These are phyloP conservation scores for Ogataea corticis DNA, from an alignment of 805 yeast species.

Conservation along the genomic window DNA sequence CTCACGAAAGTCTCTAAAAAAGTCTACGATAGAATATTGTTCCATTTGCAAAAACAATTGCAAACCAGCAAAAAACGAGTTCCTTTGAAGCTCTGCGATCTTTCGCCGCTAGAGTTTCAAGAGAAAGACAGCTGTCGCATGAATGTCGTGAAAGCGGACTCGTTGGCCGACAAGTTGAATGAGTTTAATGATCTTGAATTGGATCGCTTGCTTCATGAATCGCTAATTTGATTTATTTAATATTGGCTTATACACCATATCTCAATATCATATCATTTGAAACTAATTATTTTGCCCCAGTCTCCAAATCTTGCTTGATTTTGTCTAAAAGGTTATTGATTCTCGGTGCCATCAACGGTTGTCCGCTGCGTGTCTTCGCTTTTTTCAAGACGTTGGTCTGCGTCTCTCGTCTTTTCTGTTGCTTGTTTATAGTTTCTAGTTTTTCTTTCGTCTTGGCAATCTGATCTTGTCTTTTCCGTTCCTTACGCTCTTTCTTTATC, in stretches of 20 bases:
- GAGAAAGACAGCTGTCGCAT: not conserved
- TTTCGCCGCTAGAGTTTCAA: slow-evolving; percentile 10
- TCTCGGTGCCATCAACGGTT: slow-evolving; percentile 89
- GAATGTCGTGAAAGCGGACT: slow-evolving; percentile 19
- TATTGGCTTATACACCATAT: not conserved
- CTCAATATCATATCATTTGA: not conserved
- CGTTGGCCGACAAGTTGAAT: slow-evolving; percentile 14
- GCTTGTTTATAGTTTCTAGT: slow-evolving; percentile 34
- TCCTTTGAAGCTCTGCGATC: slow-evolving; percentile 10
- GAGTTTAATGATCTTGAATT: slow-evolving; percentile 14
- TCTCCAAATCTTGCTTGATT: slow-evolving; percentile 50
- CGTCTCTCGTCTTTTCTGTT: slow-evolving; percentile 44
- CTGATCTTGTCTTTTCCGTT: slow-evolving; percentile 40
- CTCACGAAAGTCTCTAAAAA: slow-evolving; percentile 16
- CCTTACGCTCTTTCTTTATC: slow-evolving; percentile 47
- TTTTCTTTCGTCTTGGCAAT: slow-evolving; percentile 40
- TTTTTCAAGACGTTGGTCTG: slow-evolving; percentile 45
- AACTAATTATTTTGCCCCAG: not conserved
- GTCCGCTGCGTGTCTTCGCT: slow-evolving; percentile 69
- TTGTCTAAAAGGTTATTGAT: slow-evolving; percentile 76
- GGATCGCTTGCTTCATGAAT: slow-evolving; percentile 14
- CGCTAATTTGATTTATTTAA: slow-evolving; percentile 9
- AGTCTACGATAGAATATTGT: slow-evolving; percentile 8
- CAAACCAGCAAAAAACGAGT: slow-evolving; percentile 1
- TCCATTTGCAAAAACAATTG: slow-evolving; percentile 1